Conservation (phyloP, 148 eudicot genomes). For the Persicaria maculosa region DNA sequence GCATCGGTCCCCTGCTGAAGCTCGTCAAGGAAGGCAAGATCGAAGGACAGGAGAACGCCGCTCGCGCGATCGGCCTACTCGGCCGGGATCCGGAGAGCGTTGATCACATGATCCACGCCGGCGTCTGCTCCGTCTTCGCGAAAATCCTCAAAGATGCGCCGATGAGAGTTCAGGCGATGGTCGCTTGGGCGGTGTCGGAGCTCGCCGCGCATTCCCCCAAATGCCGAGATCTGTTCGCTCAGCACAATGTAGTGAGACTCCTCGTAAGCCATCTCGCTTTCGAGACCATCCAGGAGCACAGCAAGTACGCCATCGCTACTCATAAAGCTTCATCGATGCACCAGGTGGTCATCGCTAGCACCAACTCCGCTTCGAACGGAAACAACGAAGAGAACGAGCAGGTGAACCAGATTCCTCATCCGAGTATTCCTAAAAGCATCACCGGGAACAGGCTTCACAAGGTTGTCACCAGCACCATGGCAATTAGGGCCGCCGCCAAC, state of each 20-base stretch:
- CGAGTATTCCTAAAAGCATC: constrained; percentile 28
- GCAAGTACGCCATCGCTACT: constrained; percentile 50
- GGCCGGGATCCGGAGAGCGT: constrained; percentile 73
- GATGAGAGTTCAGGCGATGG: constrained; percentile 81
- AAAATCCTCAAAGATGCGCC: constrained; percentile 86
- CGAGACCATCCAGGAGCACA: constrained; percentile 81
- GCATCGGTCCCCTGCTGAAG: constrained; percentile 64
- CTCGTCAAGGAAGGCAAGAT: constrained; percentile 66
- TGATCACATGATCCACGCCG: constrained; percentile 69
- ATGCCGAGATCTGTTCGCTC: constrained; percentile 74
- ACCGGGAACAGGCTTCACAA: constrained; percentile 36
- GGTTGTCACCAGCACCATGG: constrained; percentile 34
- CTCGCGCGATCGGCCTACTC: constrained; percentile 58
- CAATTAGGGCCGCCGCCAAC: neutral
- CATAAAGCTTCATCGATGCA: constrained; percentile 23
- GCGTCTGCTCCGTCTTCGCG: constrained; percentile 67
- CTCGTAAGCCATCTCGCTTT: constrained; percentile 81
- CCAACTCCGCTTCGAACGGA: constrained; percentile 6
- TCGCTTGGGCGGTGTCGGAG: constrained; percentile 93
- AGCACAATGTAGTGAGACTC: constrained; percentile 61
- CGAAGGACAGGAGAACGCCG: constrained; percentile 95
- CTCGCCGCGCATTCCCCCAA: constrained; percentile 49
- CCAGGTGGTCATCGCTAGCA: constrained; percentile 51
- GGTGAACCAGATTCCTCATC: constrained; percentile 33
- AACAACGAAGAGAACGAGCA: constrained; percentile 39